These are phyloP conservation scores for Macrotyloma uniflorum DNA, from an alignment of 306 rosid species.

Conservation along the genomic window DNA sequence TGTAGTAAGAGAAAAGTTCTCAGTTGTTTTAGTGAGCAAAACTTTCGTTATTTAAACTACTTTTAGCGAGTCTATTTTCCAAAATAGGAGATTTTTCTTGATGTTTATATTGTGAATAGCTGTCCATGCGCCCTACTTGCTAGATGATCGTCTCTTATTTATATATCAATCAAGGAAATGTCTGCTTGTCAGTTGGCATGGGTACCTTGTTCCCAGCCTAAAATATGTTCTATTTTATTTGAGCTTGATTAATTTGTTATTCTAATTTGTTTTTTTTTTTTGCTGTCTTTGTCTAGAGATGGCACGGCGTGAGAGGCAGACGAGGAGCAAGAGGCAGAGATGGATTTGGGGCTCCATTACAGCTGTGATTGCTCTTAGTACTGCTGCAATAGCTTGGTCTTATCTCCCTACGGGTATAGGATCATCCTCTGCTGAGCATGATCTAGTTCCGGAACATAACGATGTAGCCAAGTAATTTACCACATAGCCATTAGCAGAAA, in stretches of 20 bases:
- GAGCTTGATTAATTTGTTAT: neutral
- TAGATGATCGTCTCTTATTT: neutral
- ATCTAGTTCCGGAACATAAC: constrained; percentile 47
- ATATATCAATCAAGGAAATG: constrained; percentile 1
- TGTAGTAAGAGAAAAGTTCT: neutral
- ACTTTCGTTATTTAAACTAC: neutral
- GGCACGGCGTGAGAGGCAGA: constrained; percentile 80
- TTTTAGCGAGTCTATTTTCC: neutral
- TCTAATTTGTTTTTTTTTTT: constrained; percentile 10
- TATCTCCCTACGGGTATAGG: constrained; percentile 62
- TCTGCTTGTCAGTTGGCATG: neutral
- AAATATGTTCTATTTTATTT: neutral
- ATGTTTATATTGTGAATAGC: neutral
- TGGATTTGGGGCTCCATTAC: constrained; percentile 94
- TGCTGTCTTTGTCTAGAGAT: constrained; percentile 55
- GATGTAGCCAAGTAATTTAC: constrained; percentile 46
- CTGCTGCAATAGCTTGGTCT: constrained; percentile 78
- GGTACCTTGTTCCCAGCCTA: constrained; percentile 2
- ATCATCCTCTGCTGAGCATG: constrained; percentile 37
- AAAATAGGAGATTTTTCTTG: constrained; percentile 6
- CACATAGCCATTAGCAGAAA: constrained; percentile 37
- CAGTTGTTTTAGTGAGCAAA: neutral
- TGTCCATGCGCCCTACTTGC: neutral
- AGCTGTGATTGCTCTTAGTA: constrained; percentile 63
- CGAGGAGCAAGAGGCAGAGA: constrained; percentile 66